Evolutionary conservation across 352 stramenopile species (phyloP).

Genomic region (Globisporangium parvum): DNA sequence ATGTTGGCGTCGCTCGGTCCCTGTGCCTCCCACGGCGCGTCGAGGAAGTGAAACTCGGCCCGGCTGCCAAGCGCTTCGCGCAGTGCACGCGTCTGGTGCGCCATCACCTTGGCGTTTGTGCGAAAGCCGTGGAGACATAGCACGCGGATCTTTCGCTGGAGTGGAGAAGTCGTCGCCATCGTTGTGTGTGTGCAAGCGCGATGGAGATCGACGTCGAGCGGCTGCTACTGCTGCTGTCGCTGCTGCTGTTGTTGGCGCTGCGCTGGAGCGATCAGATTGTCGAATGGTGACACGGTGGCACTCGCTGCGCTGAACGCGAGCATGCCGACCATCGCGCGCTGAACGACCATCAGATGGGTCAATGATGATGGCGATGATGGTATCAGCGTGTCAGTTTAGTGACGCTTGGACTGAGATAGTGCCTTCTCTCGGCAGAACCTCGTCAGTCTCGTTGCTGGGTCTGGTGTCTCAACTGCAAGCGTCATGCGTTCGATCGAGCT

Average conservation of each 20-base stretch:
- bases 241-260: not conserved
- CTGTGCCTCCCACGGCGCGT: constrained; percentile 45
- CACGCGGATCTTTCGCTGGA: constrained; percentile 38
- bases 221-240: not conserved
- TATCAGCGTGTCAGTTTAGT: not conserved
- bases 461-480: no score
- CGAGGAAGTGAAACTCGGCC: constrained; percentile 67
- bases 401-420: no score
- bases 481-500: no score
- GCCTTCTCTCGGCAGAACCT: no score
- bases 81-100: constrained; percentile 52
- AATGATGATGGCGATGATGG: constrained; percentile 6
- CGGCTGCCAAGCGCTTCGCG: constrained; percentile 47
- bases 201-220: not conserved
- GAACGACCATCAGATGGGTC: not conserved
- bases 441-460: no score
- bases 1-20: constrained; percentile 56
- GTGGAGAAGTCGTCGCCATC: constrained; percentile 6
- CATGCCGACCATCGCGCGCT: no score
- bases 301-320: not conserved
- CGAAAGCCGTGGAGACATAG: constrained; percentile 72
- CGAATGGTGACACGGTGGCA: not conserved
- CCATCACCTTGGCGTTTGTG: constrained; percentile 69
- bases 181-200: not conserved
- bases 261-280: not conserved